Conservation (phyloP, 805 yeast species). For the Pichia ethanolica region DNA sequence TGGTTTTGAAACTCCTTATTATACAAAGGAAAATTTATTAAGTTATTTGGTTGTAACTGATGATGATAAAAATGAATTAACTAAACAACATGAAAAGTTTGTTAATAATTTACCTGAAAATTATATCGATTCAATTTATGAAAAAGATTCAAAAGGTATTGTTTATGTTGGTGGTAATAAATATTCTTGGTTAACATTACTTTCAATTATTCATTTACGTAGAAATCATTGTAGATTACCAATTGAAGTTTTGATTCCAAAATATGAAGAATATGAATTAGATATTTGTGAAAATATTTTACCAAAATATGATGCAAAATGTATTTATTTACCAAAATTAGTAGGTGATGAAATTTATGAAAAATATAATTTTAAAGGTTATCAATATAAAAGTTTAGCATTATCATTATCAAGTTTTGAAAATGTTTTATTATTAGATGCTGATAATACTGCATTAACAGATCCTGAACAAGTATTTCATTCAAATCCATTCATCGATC, state of each 20-base stretch:
- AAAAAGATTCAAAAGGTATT: constrained; percentile 41
- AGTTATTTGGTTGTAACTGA: constrained; percentile 40
- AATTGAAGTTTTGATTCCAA: constrained; percentile 74
- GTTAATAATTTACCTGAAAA: constrained; percentile 40
- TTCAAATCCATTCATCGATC: constrained; percentile 35
- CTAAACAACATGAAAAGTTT: constrained; percentile 38
- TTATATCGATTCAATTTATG: constrained; percentile 38
- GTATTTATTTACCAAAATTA: constrained; percentile 53
- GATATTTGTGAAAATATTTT: constrained; percentile 56
- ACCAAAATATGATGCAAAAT: constrained; percentile 54
- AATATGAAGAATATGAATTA: constrained; percentile 58
- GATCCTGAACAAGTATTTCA: constrained; percentile 27
- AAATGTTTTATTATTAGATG: constrained; percentile 34
- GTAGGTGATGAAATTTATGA: constrained; percentile 53
- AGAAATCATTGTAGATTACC: constrained; percentile 61
- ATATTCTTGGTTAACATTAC: constrained; percentile 60
- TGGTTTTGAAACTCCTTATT: not conserved
- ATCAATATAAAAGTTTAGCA: constrained; percentile 20
- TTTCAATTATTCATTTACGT: constrained; percentile 56
- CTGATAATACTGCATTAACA: constrained; percentile 35
- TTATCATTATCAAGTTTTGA: constrained; percentile 37
- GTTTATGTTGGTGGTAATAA: constrained; percentile 75
- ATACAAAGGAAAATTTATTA: constrained; percentile 27
- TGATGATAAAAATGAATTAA: constrained; percentile 38
- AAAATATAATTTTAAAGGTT: constrained; percentile 36